phyloP scores from a whole-genome alignment of 257 asterid species.

The Solanum lycopersicoides region DNA sequence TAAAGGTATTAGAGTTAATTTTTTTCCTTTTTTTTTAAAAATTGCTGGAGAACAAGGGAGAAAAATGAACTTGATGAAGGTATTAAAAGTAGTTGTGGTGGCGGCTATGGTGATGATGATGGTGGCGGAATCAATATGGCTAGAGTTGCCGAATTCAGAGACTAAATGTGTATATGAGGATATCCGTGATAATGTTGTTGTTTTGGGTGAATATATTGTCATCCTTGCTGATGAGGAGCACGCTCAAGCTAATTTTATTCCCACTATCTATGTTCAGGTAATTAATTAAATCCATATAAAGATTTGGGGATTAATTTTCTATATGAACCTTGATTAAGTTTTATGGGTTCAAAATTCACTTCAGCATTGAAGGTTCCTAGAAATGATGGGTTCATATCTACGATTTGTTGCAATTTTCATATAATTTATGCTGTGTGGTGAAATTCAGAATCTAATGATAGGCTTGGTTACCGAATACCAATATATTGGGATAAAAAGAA shows the following conservation, averaged over 20 bases:
- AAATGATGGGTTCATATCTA: background rate
- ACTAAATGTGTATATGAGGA: conserved; percentile 68
- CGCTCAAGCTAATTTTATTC: conserved; percentile 12
- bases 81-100: background rate
- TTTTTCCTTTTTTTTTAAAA: background rate
- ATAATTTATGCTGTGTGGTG: background rate
- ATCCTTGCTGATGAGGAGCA: conserved; percentile 32
- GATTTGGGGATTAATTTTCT: background rate
- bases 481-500: background rate
- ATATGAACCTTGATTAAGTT: background rate
- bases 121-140: conserved; percentile 47
- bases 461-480: background rate
- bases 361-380: background rate
- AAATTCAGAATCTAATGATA: background rate
- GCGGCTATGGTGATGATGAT: conserved; percentile 21
- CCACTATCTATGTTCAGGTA: conserved; percentile 59
- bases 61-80: background rate
- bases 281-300: background rate
- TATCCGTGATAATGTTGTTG: conserved; percentile 52
- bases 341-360: background rate
- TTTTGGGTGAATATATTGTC: conserved; percentile 54
- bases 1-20: background rate
- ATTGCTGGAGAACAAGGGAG: background rate
- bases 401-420: background rate
- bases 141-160: conserved; percentile 51